phyloP scores from a whole-genome alignment of 495 filamentous ascomycete species.

The Elasticomyces elasticus region DNA sequence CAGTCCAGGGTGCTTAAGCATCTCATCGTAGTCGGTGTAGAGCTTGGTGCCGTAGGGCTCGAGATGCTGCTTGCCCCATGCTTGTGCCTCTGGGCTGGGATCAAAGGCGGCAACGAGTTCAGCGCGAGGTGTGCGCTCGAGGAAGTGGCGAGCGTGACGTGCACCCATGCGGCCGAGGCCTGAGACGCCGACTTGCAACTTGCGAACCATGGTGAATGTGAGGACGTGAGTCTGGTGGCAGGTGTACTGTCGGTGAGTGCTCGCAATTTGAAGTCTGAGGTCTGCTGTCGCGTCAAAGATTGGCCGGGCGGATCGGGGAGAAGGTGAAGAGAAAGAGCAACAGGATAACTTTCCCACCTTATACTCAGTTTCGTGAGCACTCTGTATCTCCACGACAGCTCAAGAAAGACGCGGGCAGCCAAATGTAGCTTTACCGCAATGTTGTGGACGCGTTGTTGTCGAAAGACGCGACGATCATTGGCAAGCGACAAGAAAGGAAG shows the following conservation, averaged over 20 bases:
- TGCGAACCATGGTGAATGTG: constrained; percentile 13
- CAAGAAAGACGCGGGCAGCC: too few species aligned
- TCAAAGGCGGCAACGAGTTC: constrained; percentile 33
- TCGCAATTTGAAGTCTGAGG: background rate
- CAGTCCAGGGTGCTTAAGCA: constrained; percentile 33
- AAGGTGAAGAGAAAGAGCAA: background rate
- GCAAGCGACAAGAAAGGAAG: background rate
- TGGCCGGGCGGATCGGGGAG: too few species aligned
- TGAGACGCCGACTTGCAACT: constrained; percentile 32
- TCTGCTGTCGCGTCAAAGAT: background rate
- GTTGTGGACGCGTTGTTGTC: background rate
- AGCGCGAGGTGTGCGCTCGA: constrained; percentile 31
- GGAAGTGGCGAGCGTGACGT: constrained; percentile 33
- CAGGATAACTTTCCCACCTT: background rate
- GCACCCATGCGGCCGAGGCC: constrained; percentile 39
- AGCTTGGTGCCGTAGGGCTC: constrained; percentile 29
- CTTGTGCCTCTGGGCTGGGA: constrained; percentile 27
- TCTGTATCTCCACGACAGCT: too few species aligned
- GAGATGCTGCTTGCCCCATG: constrained; percentile 30
- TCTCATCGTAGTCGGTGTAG: constrained; percentile 34
- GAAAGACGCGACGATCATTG: background rate
- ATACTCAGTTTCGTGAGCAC: too few species aligned
- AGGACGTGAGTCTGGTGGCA: background rate
- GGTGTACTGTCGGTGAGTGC: background rate
- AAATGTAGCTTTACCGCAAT: background rate